These are phyloP conservation scores for Phaeosphaeriaceae sp. DNA, from an alignment of 2,329 filamentous ascomycete species.

Conservation along the genomic window DNA sequence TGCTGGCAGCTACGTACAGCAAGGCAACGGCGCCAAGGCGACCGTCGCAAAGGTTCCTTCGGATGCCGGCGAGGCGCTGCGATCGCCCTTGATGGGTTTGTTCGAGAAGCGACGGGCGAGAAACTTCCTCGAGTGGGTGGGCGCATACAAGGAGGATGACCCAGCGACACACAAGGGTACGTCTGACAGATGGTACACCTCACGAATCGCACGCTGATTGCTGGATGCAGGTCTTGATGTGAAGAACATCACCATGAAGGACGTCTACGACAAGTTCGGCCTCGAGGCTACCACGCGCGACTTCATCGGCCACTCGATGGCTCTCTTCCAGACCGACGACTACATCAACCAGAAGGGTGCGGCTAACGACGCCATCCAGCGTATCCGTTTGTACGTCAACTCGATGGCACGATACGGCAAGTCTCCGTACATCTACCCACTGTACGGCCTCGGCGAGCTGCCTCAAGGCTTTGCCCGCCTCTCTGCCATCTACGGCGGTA, in stretches of 20 bases:
- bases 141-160: conserved; percentile 82
- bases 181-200: conserved; percentile 25
- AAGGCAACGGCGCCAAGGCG: conserved; percentile 79
- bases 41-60: conserved; percentile 97
- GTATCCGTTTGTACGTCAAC: conserved; percentile 95
- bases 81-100: conserved; percentile 93
- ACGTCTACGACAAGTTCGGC: conserved; percentile 98
- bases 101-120: conserved; percentile 98
- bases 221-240: conserved; percentile 72
- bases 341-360: conserved; percentile 78
- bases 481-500: conserved; percentile 97
- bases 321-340: conserved; percentile 87
- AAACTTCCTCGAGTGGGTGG: conserved; percentile 95
- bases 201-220: conserved; percentile 5
- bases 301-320: conserved; percentile 98
- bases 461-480: conserved; percentile 97
- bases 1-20: conserved; percentile 94
- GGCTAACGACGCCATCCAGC: conserved; percentile 85
- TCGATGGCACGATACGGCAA: conserved; percentile 98
- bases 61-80: conserved; percentile 84
- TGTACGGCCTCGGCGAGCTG: conserved; percentile 96
- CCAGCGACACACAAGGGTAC: conserved; percentile 87
- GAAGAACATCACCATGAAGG: conserved; percentile 84
- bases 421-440: conserved; percentile 98
- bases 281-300: conserved; percentile 89